A percentile compares a stretch with the other conserved stretches of the same genome.
Evolutionary conservation across 495 filamentous ascomycete species (phyloP).

Genomic region (Tuber umbilicatum): DNA sequence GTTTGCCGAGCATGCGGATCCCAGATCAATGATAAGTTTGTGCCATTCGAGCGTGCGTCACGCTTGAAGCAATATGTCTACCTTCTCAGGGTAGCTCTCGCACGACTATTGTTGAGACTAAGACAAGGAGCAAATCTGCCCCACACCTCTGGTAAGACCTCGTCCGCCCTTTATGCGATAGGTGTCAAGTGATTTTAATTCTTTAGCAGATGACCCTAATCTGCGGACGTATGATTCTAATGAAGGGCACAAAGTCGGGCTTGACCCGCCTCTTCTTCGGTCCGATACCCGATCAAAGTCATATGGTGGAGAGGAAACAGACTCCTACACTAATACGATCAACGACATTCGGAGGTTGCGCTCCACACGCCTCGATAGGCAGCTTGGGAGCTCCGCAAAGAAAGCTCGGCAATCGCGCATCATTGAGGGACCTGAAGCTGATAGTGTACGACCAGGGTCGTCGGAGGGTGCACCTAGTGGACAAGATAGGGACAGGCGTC

Average conservation of each 20-base stretch:
- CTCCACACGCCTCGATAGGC: slow-evolving; percentile 88
- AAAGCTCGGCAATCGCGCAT: slow-evolving; percentile 86
- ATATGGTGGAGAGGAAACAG: slow-evolving; percentile 55
- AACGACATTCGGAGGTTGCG: slow-evolving; percentile 86
- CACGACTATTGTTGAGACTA: slow-evolving; percentile 78
- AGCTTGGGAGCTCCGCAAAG: slow-evolving; percentile 81
- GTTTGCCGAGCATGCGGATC: slow-evolving; percentile 64
- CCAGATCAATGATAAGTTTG: slow-evolving; percentile 48
- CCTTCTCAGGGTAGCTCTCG: slow-evolving; percentile 82
- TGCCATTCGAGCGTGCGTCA: slow-evolving; percentile 59
- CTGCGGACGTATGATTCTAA: slow-evolving; percentile 59
- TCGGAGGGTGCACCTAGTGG: slow-evolving; percentile 46
- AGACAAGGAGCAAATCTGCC: slow-evolving; percentile 72
- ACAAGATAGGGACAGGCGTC: slow-evolving; percentile 33
- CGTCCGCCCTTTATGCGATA: slow-evolving; percentile 15
- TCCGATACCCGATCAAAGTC: slow-evolving; percentile 68
- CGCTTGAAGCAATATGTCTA: slow-evolving; percentile 92
- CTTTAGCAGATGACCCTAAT: slow-evolving; percentile 61
- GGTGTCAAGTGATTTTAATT: slow-evolving; percentile 20
- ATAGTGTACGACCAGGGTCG: slow-evolving; percentile 68
- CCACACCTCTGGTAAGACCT: slow-evolving; percentile 57
- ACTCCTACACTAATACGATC: slow-evolving; percentile 89
- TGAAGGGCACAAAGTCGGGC: slow-evolving; percentile 55
- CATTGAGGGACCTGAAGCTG: slow-evolving; percentile 81
- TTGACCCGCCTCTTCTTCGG: slow-evolving; percentile 51